phyloP scores from a whole-genome alignment of 2,329 filamentous ascomycete species.

The Geoglossum cookeanum region DNA sequence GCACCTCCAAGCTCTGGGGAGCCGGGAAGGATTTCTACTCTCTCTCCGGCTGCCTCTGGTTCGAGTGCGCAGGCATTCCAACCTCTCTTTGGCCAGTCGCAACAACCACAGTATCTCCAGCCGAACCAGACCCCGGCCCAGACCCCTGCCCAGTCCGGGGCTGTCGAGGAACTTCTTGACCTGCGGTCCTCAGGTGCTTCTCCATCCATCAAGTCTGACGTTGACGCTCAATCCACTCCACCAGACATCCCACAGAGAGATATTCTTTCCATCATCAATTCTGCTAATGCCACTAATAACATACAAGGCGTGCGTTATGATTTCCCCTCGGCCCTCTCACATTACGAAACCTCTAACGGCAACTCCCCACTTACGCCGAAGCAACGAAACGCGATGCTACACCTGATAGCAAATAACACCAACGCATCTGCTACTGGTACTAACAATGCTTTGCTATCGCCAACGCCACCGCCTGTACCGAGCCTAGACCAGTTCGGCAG shows the following conservation, averaged over 20 bases:
- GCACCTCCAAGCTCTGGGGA: not conserved
- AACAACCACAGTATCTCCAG: not conserved
- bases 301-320: conserved; percentile 23
- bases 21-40: not conserved
- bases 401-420: conserved; percentile 20
- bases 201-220: conserved; percentile 7
- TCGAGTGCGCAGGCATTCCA: not conserved
- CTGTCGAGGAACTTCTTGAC: conserved; percentile 1
- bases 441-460: conserved; percentile 39
- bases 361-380: conserved; percentile 27
- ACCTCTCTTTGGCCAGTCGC: not conserved
- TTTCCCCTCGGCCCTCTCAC: conserved; percentile 26
- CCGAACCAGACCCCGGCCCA: not conserved
- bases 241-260: conserved; percentile 17
- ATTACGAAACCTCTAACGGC: conserved; percentile 27
- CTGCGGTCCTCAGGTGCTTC: not conserved
- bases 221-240: conserved; percentile 4
- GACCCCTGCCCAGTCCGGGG: not conserved
- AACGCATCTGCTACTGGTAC: conserved; percentile 16
- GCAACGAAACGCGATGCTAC: conserved; percentile 28
- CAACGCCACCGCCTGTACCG: conserved; percentile 34
- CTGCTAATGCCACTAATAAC: conserved; percentile 14
- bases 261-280: conserved; percentile 31
- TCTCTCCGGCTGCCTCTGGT: not conserved
- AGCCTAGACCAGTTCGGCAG: conserved; percentile 43